Evolutionary conservation across 73 alveolate species (phyloP).

Genomic region (Blepharisma japonicum): DNA sequence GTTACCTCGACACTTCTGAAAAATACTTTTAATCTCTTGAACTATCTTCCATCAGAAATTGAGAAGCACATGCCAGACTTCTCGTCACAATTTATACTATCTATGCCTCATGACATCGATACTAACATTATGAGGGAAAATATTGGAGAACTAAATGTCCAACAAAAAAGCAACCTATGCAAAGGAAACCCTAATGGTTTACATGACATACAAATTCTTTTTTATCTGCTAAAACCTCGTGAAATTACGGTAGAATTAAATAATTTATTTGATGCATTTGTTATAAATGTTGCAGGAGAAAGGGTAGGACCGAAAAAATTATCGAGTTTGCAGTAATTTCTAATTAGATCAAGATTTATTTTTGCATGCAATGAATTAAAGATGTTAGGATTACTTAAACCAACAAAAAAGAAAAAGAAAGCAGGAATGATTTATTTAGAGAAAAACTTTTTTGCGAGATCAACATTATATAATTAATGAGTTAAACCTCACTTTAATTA

Average conservation of each 20-base stretch:
- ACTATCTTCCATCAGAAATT: neutral
- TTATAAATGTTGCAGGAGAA: neutral
- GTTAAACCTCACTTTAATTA: too few species aligned
- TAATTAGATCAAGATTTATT: slow-evolving; percentile 2
- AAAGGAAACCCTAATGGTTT: neutral
- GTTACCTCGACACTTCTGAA: too few species aligned
- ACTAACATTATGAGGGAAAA: neutral
- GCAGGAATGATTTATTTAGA: neutral
- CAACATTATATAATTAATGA: slow-evolving; percentile 15
- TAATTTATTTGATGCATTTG: neutral
- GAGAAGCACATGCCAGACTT: neutral
- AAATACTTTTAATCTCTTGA: neutral
- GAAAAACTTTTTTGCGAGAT: slow-evolving; percentile 9
- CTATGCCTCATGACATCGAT: neutral
- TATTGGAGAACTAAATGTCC: neutral
- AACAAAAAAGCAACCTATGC: neutral
- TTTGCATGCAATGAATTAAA: neutral
- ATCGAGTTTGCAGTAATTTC: slow-evolving; percentile 5
- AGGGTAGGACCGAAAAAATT: neutral
- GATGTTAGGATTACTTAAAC: neutral
- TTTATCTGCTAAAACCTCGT: neutral
- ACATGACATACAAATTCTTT: neutral
- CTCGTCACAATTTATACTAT: neutral
- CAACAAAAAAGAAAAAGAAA: neutral
- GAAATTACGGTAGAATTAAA: neutral